A percentile compares a stretch with the other conserved stretches of the same genome.
Conservation (phyloP, 805 yeast genomes). For the Saturnispora gosingensis region DNA sequence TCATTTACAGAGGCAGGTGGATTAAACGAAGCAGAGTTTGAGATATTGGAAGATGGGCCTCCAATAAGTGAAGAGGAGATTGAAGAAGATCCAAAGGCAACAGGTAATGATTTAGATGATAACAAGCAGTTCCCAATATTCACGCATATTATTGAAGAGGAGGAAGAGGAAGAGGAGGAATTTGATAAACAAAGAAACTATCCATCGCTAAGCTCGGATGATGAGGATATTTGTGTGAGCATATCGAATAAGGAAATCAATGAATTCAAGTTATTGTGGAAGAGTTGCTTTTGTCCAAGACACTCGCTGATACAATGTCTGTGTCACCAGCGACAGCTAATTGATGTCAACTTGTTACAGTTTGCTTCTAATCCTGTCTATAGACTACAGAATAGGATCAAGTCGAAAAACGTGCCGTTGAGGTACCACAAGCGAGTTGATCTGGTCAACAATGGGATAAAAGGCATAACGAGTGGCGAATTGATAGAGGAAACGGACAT, state of each 20-base stretch:
- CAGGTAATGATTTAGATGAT: slow-evolving; percentile 5
- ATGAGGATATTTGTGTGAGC: slow-evolving; percentile 10
- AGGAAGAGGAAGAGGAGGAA: slow-evolving; percentile 11
- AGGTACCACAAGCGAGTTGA: slow-evolving; percentile 2
- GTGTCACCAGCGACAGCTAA: slow-evolving; percentile 13
- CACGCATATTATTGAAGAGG: slow-evolving; percentile 12
- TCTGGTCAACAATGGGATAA: neutral
- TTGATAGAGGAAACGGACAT: neutral
- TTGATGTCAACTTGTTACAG: slow-evolving; percentile 10
- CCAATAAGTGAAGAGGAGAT: slow-evolving; percentile 6
- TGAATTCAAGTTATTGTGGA: slow-evolving; percentile 6
- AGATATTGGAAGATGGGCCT: neutral
- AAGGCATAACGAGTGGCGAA: neutral
- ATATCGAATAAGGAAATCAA: slow-evolving; percentile 6
- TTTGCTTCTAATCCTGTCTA: slow-evolving; percentile 14
- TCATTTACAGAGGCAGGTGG: neutral
- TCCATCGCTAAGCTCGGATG: slow-evolving; percentile 8
- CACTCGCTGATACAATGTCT: slow-evolving; percentile 22
- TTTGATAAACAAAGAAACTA: slow-evolving; percentile 8
- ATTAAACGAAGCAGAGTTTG: neutral
- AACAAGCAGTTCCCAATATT: neutral
- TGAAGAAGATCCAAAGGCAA: slow-evolving; percentile 2
- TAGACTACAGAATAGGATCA: slow-evolving; percentile 5
- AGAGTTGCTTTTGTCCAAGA: slow-evolving; percentile 20
- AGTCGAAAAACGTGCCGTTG: neutral